A percentile compares a stretch with the other conserved stretches of the same genome.
phyloP scores from a whole-genome alignment of 2,329 filamentous ascomycete species.

The Oidium heveae region DNA sequence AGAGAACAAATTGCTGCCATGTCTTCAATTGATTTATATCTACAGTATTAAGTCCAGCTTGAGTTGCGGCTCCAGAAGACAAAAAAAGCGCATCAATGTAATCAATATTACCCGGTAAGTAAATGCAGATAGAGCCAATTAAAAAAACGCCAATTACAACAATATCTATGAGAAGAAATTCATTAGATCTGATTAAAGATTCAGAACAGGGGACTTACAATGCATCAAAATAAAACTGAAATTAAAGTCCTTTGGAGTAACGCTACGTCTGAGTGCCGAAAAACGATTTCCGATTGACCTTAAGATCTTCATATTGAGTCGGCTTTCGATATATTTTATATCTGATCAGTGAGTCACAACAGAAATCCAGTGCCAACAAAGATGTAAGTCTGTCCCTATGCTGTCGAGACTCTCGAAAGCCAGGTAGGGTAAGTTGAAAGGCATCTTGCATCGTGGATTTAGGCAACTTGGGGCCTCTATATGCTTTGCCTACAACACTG shows the following conservation, averaged over 20 bases:
- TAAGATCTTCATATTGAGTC: no score
- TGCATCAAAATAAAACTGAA: slow-evolving; percentile 67
- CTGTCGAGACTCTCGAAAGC: no score
- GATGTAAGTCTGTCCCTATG: no score
- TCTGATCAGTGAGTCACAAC: no score
- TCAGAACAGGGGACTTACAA: slow-evolving; percentile 26
- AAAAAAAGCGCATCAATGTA: slow-evolving; percentile 87
- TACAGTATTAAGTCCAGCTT: slow-evolving; percentile 74
- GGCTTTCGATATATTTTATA: no score
- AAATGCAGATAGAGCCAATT: slow-evolving; percentile 55
- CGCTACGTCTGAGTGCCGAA: slow-evolving; percentile 19
- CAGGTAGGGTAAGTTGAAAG: no score
- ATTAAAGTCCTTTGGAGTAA: slow-evolving; percentile 26
- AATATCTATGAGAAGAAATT: slow-evolving; percentile 26
- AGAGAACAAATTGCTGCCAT: slow-evolving; percentile 51
- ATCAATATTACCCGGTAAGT: slow-evolving; percentile 30
- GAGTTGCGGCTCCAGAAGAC: slow-evolving; percentile 61
- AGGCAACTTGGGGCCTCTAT: no score
- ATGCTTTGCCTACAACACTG: no score
- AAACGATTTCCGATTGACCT: not conserved
- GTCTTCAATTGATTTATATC: slow-evolving; percentile 41
- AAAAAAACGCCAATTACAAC: slow-evolving; percentile 57
- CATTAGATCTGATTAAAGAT: not conserved
- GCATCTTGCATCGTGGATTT: no score
- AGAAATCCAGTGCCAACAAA: no score